Evolutionary conservation across 2,329 filamentous ascomycete genomes (phyloP), one percentile per base, ranked within the genome.

Genomic region (Diaporthe caulivora): DNA sequence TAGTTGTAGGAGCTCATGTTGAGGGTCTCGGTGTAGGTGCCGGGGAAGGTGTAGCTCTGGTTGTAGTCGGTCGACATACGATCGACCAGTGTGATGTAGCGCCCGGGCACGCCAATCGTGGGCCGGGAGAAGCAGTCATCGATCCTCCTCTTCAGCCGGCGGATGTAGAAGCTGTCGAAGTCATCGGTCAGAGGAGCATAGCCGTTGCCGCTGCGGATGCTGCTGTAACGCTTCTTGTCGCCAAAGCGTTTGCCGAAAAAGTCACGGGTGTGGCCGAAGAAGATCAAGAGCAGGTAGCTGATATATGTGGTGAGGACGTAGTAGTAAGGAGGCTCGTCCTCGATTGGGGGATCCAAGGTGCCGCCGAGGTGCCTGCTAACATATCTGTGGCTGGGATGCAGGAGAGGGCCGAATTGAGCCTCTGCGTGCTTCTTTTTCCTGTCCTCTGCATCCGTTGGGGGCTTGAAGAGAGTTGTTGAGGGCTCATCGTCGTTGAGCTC

Each of bases 1-100:
- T 99, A 99, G 84, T 99, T 99, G 89, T 99, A 99, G 1, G 97
- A 99, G 86, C 96, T 98, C 93, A 99, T 93, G 85, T 99, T 99
- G 79, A 99, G 87, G 0, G 97, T 98, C 84, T 99, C 95, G 1
- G 96, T 98, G 74, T 91, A 93, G 62, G 95, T 97, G 73, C 97
- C 97, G 1, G 94, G 95, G 83, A 95, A 92, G 81, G 94, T 91
- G 87, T 98, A 99, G 73, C 93, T 92, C 80, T 93, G 89, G 85
- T 99, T 99, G 87, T 94, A 95, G 81, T 99, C 95, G 80, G 96
- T 90, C 3, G 95, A 97, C 78, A 91, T 93, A 80, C 97, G 94
- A 83, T 98, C 96, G 78, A 98, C 89, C 51, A 99, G 88, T 31
- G 94, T 98, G 79, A 99, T 97, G 86, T 91, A 98, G 76, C 97